phyloP scores from a whole-genome alignment of 2,329 filamentous ascomycete species.

The Ceratocystis albifundus region DNA sequence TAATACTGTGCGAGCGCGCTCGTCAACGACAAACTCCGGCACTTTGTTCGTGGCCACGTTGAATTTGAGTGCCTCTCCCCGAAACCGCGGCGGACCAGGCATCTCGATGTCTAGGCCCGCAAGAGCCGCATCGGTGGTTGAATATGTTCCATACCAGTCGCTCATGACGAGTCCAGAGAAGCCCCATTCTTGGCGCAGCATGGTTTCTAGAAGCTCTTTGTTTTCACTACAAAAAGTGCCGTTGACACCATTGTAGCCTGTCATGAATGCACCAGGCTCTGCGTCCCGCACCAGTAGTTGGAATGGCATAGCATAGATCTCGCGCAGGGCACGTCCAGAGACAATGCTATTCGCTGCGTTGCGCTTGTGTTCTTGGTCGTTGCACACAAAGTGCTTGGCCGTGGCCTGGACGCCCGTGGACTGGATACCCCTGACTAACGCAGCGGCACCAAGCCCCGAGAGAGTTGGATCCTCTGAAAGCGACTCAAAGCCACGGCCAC shows the following conservation, averaged over 20 bases:
- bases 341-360: constrained; percentile 45
- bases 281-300: constrained; percentile 44
- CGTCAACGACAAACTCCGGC: constrained; percentile 42
- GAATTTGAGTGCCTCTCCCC: constrained; percentile 42
- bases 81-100: constrained; percentile 44
- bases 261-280: constrained; percentile 46
- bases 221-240: constrained; percentile 46
- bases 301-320: constrained; percentile 49
- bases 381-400: constrained; percentile 51
- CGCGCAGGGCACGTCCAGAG: constrained; percentile 44
- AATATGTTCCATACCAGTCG: constrained; percentile 50
- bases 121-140: constrained; percentile 39
- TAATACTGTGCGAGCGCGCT: constrained; percentile 46
- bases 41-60: constrained; percentile 47
- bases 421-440: constrained; percentile 45
- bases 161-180: constrained; percentile 48
- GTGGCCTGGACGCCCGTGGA: constrained; percentile 45
- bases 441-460: constrained; percentile 43
- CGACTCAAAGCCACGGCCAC: constrained; percentile 49
- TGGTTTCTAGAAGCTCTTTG: constrained; percentile 37
- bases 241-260: constrained; percentile 48
- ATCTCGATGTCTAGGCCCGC: constrained; percentile 49
- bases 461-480: constrained; percentile 48
- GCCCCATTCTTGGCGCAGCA: constrained; percentile 46
- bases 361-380: constrained; percentile 49